A percentile compares a stretch with the other conserved stretches of the same genome.
These are phyloP conservation scores for Neodidymelliopsis sp. DNA, from an alignment of 2,329 filamentous ascomycete species.

Conservation along the genomic window DNA sequence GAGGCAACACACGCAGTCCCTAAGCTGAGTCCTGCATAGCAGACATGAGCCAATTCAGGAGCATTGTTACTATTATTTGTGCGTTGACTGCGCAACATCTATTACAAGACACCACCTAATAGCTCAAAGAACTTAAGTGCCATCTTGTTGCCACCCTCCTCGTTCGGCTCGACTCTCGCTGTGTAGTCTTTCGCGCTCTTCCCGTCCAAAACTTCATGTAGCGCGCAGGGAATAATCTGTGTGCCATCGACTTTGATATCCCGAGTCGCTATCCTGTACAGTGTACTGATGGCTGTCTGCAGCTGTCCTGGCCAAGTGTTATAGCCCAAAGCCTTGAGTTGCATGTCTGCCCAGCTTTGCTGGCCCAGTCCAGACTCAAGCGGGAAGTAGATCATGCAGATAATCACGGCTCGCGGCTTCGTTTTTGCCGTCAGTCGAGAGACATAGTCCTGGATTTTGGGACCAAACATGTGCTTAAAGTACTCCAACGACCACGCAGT, in stretches of 20 bases:
- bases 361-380: slow-evolving; percentile 39
- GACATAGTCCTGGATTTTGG: slow-evolving; percentile 40
- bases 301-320: slow-evolving; percentile 37
- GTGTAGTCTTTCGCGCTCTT: slow-evolving; percentile 40
- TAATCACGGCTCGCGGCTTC: slow-evolving; percentile 44
- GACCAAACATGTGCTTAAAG: slow-evolving; percentile 43
- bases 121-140: slow-evolving; percentile 35
- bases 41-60: too few relatives aligned
- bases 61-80: too few relatives aligned
- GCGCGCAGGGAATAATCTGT: slow-evolving; percentile 39
- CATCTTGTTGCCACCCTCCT: slow-evolving; percentile 46
- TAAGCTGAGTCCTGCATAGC: not conserved
- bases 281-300: slow-evolving; percentile 43
- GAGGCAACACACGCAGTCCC: not conserved
- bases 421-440: slow-evolving; percentile 31
- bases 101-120: slow-evolving; percentile 10
- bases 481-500: slow-evolving; percentile 38
- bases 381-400: slow-evolving; percentile 52
- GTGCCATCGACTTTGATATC: slow-evolving; percentile 40
- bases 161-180: slow-evolving; percentile 47
- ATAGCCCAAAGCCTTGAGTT: slow-evolving; percentile 43
- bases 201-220: slow-evolving; percentile 45
- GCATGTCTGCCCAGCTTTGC: slow-evolving; percentile 43
- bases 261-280: slow-evolving; percentile 42
- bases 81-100: not conserved